These are phyloP conservation scores for Auxenochlorella protothecoides DNA, from an alignment of 139 green algal species.

Conservation along the genomic window DNA sequence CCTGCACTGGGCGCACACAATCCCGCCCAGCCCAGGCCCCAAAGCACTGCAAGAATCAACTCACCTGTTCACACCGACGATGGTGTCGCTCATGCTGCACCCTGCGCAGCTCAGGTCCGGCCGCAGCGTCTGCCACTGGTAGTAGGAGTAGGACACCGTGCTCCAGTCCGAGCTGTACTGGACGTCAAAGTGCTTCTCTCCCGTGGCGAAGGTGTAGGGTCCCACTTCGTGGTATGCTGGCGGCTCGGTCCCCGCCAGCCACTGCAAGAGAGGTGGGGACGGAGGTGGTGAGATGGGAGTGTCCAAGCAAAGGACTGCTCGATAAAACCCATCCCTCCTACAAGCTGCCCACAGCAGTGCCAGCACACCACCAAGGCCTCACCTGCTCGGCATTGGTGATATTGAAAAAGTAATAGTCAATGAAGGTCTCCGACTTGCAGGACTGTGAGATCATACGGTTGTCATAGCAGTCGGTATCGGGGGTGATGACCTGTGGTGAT, in stretches of 20 bases:
- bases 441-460: constrained; percentile 3
- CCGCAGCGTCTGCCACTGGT: constrained; percentile 2
- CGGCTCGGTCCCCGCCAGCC: constrained; percentile 12
- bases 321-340: too few species aligned
- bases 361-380: not conserved
- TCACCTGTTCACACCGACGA: constrained; percentile 15
- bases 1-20: too few species aligned
- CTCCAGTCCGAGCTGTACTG: constrained; percentile 16
- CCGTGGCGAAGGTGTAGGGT: constrained; percentile 20
- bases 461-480: constrained; percentile 20
- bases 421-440: not conserved
- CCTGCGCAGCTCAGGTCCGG: not conserved
- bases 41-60: too few species aligned
- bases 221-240: constrained; percentile 24
- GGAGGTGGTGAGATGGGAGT: not conserved
- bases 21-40: too few species aligned
- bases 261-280: constrained; percentile 8
- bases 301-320: too few species aligned
- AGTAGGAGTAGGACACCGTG: constrained; percentile 6
- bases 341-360: too few species aligned
- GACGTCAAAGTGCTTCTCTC: constrained; percentile 24
- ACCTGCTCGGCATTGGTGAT: constrained; percentile 29
- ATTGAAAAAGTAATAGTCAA: constrained; percentile 34
- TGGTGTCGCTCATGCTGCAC: constrained; percentile 2
- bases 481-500: constrained; percentile 15